These are phyloP conservation scores for Fusarium sp. DNA, from an alignment of 2,329 filamentous ascomycete species.

Conservation along the genomic window DNA sequence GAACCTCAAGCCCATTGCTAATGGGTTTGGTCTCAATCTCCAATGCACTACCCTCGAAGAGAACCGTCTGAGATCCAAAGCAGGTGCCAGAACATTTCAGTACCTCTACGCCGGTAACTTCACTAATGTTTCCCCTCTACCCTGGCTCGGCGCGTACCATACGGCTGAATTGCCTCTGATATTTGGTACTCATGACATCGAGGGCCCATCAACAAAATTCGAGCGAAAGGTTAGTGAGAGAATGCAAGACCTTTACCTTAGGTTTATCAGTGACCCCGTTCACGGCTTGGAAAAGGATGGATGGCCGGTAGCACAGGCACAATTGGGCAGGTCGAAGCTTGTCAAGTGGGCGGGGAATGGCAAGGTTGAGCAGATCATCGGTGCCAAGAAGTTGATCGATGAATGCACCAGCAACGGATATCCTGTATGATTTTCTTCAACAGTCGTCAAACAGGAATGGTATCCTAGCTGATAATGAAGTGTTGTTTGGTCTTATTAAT, in stretches of 20 bases:
- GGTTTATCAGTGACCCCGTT: conserved; percentile 17
- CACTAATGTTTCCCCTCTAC: conserved; percentile 30
- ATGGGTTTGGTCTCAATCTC: conserved; percentile 15
- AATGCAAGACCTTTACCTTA: conserved; percentile 30
- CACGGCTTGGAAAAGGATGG: not conserved
- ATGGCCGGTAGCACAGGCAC: not conserved
- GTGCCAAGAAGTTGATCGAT: not conserved
- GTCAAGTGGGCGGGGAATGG: conserved; percentile 13
- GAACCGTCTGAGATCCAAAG: conserved; percentile 1
- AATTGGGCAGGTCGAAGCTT: not conserved
- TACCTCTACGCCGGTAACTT: conserved; percentile 34
- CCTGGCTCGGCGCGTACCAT: conserved; percentile 32
- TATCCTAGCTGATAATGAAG: not conserved
- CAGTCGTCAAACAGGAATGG: fast-evolving
- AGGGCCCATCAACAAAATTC: conserved; percentile 17
- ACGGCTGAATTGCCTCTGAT: conserved; percentile 28
- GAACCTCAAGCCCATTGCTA: not conserved
- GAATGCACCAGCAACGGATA: conserved; percentile 16
- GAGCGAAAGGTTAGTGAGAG: conserved; percentile 15
- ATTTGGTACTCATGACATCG: conserved; percentile 13
- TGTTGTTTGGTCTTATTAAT: not conserved
- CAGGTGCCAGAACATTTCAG: conserved; percentile 25
- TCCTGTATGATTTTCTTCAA: not conserved
- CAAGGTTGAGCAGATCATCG: conserved; percentile 1
- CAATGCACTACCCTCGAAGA: conserved; percentile 31